These are phyloP conservation scores for Dictyostelium citrinum DNA, from an alignment of 78 protist genomes.

Conservation along the genomic window DNA sequence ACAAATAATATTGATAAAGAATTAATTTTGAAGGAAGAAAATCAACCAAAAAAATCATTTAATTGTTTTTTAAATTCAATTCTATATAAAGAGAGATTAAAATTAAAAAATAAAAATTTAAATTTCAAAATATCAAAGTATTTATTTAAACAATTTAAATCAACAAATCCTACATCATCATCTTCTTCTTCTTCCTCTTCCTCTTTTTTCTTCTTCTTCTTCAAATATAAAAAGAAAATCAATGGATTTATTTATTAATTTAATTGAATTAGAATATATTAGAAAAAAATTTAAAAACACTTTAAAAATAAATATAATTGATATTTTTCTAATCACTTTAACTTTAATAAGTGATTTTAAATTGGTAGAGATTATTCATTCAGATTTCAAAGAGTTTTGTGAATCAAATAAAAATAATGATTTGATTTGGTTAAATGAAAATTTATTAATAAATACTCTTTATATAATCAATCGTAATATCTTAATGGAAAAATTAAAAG, in stretches of 20 bases:
- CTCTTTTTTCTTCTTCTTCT: too few relatives aligned
- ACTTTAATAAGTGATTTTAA: not conserved
- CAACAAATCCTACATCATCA: not conserved
- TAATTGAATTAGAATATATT: not conserved
- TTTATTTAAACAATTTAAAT: not conserved
- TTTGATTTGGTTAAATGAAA: not conserved
- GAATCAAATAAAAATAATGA: not conserved
- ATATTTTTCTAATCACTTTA: not conserved
- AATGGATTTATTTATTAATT: not conserved
- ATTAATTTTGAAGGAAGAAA: too few relatives aligned
- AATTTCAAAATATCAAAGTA: not conserved
- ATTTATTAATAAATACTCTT: not conserved
- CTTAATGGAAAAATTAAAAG: not conserved
- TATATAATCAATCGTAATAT: not conserved
- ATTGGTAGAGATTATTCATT: not conserved
- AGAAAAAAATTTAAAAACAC: not conserved
- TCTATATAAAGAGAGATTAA: not conserved
- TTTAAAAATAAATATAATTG: not conserved
- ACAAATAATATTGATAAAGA: too few relatives aligned
- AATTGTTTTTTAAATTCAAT: not conserved
- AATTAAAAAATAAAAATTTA: not conserved
- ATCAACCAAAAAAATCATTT: not conserved
- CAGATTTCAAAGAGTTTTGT: not conserved
- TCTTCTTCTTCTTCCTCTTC: too few relatives aligned
- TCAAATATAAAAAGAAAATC: not conserved